Conservation (phyloP, 257 asterid species). For the Solanum raphanifolium region DNA sequence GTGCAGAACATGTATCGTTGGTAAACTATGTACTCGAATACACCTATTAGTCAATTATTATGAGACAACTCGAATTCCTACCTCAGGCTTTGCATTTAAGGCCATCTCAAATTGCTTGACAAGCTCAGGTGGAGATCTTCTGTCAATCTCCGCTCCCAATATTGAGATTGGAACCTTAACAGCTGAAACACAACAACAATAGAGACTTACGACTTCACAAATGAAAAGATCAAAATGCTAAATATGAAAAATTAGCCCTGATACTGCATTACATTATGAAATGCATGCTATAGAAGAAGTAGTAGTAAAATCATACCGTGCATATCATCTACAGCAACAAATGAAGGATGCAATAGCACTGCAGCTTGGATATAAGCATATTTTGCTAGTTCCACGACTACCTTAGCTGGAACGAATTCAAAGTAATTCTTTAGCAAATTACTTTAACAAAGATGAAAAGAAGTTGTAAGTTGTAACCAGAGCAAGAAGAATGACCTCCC, state of each 20-base stretch:
- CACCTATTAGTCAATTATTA: not conserved
- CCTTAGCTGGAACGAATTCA: slow-evolving; percentile 40
- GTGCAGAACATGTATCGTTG: not conserved
- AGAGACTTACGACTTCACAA: not conserved
- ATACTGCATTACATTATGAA: not conserved
- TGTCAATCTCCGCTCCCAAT: slow-evolving; percentile 60
- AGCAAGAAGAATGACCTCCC: slow-evolving; percentile 34
- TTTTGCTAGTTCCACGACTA: slow-evolving; percentile 50
- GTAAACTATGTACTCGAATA: not conserved
- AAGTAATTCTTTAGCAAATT: not conserved
- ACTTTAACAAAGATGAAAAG: not conserved
- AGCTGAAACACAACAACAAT: slow-evolving; percentile 18
- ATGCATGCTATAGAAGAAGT: not conserved
- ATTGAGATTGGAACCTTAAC: slow-evolving; percentile 48
- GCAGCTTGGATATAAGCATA: slow-evolving; percentile 41
- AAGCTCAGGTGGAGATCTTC: slow-evolving; percentile 30
- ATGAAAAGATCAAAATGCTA: not conserved
- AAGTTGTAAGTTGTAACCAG: not conserved
- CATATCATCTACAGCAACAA: slow-evolving; percentile 42
- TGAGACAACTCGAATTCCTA: not conserved
- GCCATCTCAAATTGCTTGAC: slow-evolving; percentile 30
- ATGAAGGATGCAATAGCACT: slow-evolving; percentile 55
- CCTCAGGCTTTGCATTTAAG: slow-evolving; percentile 45
- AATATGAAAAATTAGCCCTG: not conserved
- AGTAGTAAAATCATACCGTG: slow-evolving; percentile 20